Evolutionary conservation across 2,329 filamentous ascomycete genomes (phyloP).

Genomic region (Aspergillus viridinutans): DNA sequence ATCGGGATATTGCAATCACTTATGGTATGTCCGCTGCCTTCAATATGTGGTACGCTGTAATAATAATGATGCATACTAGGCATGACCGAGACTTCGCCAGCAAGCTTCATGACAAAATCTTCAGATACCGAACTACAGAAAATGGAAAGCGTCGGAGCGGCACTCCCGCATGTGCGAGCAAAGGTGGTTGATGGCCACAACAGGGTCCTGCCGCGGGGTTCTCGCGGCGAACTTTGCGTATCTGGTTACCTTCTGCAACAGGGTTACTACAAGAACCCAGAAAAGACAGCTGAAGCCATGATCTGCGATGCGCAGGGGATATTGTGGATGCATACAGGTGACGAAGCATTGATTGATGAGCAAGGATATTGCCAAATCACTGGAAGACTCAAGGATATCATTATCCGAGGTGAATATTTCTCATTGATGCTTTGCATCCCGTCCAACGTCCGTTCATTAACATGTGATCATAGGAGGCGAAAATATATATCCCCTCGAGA

Average conservation of each 20-base stretch:
- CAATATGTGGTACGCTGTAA: no score
- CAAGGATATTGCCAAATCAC: conserved; percentile 65
- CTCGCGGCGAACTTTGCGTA: conserved; percentile 65
- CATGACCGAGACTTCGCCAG: no score
- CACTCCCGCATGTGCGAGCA: conserved; percentile 66
- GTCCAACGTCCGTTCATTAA: no score
- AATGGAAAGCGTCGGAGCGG: background rate
- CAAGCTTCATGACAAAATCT: no score
- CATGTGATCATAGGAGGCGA: no score
- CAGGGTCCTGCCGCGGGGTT: conserved; percentile 60
- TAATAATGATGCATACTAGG: no score
- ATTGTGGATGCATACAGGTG: conserved; percentile 61
- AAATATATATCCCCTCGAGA: no score
- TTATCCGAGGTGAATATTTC: conserved; percentile 54
- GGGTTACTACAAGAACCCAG: conserved; percentile 34
- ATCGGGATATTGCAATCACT: no score
- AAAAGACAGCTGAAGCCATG: conserved; percentile 58
- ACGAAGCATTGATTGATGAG: conserved; percentile 44
- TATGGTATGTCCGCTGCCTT: no score
- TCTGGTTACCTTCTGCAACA: conserved; percentile 63
- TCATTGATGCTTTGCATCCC: no score
- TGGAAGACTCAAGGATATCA: conserved; percentile 69
- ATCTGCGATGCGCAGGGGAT: conserved; percentile 53
- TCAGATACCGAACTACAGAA: no score
- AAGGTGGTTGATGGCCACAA: conserved; percentile 69